Evolutionary conservation across 352 stramenopile genomes (phyloP).

Genomic region (Phytophthora multivora): DNA sequence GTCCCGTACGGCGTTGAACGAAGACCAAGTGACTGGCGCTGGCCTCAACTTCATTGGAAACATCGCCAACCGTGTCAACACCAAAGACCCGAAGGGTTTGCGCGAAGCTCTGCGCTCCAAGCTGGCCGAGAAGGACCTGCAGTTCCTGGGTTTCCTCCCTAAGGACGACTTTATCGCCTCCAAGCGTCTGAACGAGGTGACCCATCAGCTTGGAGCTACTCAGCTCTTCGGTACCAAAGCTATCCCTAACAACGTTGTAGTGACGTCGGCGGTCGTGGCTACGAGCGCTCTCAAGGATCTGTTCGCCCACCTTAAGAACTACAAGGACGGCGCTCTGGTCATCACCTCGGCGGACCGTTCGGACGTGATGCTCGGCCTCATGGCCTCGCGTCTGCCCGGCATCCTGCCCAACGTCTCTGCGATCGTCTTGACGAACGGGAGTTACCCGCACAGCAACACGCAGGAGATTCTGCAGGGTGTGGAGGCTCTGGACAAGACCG

Average conservation of each 20-base stretch:
- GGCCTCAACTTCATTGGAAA: constrained; percentile 73
- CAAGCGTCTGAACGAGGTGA: constrained; percentile 80
- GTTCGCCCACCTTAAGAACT: constrained; percentile 78
- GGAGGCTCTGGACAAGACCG: constrained; percentile 64
- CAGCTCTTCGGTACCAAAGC: constrained; percentile 65
- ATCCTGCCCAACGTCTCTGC: constrained; percentile 70
- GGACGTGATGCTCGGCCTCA: constrained; percentile 71
- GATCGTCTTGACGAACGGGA: constrained; percentile 79
- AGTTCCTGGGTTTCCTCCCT: constrained; percentile 72
- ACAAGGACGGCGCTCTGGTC: constrained; percentile 76
- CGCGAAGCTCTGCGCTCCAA: constrained; percentile 37
- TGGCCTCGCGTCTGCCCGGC: constrained; percentile 69
- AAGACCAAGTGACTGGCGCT: constrained; percentile 63
- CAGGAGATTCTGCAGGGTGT: constrained; percentile 77
- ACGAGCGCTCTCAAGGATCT: constrained; percentile 77
- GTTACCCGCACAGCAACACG: constrained; percentile 75
- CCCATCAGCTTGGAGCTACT: constrained; percentile 61
- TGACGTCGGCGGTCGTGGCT: constrained; percentile 67
- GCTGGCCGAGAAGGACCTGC: constrained; percentile 46
- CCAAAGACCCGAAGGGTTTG: constrained; percentile 41
- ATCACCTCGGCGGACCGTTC: constrained; percentile 79
- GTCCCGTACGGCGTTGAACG: constrained; percentile 54
- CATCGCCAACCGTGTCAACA: constrained; percentile 73
- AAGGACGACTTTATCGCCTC: constrained; percentile 74
- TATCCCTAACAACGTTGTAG: constrained; percentile 74